These are phyloP conservation scores for Cylindrotheca fusiformis DNA, from an alignment of 108 stramenopile species.

Conservation along the genomic window DNA sequence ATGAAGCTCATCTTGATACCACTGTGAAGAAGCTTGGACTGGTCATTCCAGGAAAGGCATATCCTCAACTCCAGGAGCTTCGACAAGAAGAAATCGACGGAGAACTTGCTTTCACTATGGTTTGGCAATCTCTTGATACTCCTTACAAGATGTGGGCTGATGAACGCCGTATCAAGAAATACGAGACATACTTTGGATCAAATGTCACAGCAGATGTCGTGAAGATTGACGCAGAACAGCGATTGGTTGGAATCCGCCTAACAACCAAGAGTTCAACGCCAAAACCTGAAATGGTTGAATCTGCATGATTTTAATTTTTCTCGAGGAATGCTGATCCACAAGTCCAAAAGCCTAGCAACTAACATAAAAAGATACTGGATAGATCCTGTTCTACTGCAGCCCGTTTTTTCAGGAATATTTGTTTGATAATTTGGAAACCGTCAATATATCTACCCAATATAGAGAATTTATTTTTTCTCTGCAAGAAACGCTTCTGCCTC, in stretches of 20 bases:
- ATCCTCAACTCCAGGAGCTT: constrained; percentile 91
- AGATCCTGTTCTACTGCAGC: no score
- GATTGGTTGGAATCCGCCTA: constrained; percentile 89
- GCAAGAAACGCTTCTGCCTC: constrained; percentile 46
- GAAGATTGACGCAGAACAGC: constrained; percentile 91
- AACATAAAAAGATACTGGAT: no score
- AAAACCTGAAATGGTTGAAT: no score
- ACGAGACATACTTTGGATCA: constrained; percentile 94
- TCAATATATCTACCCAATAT: no score
- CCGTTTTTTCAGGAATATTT: no score
- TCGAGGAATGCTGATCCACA: no score
- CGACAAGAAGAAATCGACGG: constrained; percentile 75
- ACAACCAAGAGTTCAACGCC: constrained; percentile 69
- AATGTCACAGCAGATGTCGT: constrained; percentile 87
- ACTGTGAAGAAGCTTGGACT: constrained; percentile 95
- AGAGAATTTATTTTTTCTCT: constrained; percentile 5
- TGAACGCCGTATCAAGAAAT: constrained; percentile 86
- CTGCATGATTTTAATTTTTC: no score
- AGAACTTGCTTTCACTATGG: constrained; percentile 89
- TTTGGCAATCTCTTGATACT: constrained; percentile 91
- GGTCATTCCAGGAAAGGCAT: constrained; percentile 91
- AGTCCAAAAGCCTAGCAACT: no score
- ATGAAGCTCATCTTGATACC: constrained; percentile 97
- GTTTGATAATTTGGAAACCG: no score
- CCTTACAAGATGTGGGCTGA: constrained; percentile 98